Evolutionary conservation across 2,329 filamentous ascomycete species (phyloP).

Genomic region (Trichocomaceae sp.): DNA sequence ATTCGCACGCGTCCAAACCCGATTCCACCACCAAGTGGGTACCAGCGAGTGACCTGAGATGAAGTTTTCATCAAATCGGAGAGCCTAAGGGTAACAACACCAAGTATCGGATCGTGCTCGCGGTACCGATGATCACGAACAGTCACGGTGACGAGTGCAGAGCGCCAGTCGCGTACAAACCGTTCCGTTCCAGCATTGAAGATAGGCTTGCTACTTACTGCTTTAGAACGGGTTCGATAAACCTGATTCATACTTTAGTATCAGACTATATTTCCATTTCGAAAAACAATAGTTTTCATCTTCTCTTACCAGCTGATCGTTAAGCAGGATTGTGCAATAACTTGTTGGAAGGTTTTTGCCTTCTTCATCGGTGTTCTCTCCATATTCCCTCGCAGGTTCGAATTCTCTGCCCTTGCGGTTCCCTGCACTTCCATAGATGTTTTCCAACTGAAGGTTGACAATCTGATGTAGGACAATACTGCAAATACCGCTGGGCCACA

Average conservation of each 20-base stretch:
- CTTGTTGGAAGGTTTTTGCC: constrained; percentile 74
- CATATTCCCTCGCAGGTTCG: constrained; percentile 76
- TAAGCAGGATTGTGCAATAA: constrained; percentile 87
- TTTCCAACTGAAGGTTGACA: constrained; percentile 85
- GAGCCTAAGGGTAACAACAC: constrained; percentile 80
- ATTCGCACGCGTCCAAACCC: constrained; percentile 86
- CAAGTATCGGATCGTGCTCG: constrained; percentile 90
- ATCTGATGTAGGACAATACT: constrained; percentile 88
- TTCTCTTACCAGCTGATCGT: constrained; percentile 64
- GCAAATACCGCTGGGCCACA: constrained; percentile 88
- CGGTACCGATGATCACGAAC: constrained; percentile 84
- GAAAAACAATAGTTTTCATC: neutral
- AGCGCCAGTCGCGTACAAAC: constrained; percentile 90
- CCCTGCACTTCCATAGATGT: constrained; percentile 76
- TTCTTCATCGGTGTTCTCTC: constrained; percentile 80
- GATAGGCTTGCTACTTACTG: constrained; percentile 87
- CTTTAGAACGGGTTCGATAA: constrained; percentile 93
- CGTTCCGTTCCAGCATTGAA: constrained; percentile 95
- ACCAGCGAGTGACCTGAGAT: constrained; percentile 85
- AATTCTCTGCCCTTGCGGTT: constrained; percentile 80
- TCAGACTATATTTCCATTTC: neutral
- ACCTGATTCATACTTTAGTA: constrained; percentile 38
- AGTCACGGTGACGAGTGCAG: constrained; percentile 74
- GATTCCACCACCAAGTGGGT: constrained; percentile 90
- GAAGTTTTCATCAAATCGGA: constrained; percentile 81